Percentiles rank a stretch among this genome's conserved stretches.
Evolutionary conservation across 371 early-diverging fungal genomes (phyloP).

Genomic region (Mortierella sp.): DNA sequence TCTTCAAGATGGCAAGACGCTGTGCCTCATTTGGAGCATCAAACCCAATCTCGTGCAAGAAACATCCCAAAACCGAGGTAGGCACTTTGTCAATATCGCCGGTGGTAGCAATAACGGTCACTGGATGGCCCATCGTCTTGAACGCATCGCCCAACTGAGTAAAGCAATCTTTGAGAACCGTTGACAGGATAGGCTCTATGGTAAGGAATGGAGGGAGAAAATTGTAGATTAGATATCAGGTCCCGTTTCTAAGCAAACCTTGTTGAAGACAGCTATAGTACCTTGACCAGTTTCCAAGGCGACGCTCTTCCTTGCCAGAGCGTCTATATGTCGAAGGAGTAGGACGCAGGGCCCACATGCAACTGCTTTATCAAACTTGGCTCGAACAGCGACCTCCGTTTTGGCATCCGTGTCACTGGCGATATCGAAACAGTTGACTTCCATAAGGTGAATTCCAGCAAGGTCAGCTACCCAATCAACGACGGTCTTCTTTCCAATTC

Average conservation of each 20-base stretch:
- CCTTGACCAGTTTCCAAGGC: constrained; percentile 79
- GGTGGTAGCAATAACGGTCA: constrained; percentile 85
- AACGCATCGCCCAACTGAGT: constrained; percentile 66
- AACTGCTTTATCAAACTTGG: constrained; percentile 84
- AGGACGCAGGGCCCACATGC: constrained; percentile 86
- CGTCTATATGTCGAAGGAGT: constrained; percentile 84
- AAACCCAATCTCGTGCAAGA: constrained; percentile 80
- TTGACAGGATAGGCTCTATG: constrained; percentile 75
- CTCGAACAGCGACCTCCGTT: constrained; percentile 77
- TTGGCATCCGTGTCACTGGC: constrained; percentile 85
- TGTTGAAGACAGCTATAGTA: constrained; percentile 13
- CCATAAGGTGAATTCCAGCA: constrained; percentile 81
- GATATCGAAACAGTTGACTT: constrained; percentile 82
- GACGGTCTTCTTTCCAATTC: constrained; percentile 86
- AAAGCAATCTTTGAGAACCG: constrained; percentile 77
- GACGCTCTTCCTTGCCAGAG: constrained; percentile 77
- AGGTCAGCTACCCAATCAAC: constrained; percentile 73
- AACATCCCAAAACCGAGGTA: constrained; percentile 76
- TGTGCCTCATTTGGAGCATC: constrained; percentile 82
- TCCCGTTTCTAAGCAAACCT: background rate
- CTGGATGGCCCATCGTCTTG: constrained; percentile 73
- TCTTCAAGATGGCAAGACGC: constrained; percentile 72
- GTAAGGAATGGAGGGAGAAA: background rate
- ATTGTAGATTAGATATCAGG: background rate
- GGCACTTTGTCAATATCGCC: constrained; percentile 82